Evolutionary conservation across 2,329 filamentous ascomycete genomes (phyloP).

Genomic region (Chaetomium sp.): DNA sequence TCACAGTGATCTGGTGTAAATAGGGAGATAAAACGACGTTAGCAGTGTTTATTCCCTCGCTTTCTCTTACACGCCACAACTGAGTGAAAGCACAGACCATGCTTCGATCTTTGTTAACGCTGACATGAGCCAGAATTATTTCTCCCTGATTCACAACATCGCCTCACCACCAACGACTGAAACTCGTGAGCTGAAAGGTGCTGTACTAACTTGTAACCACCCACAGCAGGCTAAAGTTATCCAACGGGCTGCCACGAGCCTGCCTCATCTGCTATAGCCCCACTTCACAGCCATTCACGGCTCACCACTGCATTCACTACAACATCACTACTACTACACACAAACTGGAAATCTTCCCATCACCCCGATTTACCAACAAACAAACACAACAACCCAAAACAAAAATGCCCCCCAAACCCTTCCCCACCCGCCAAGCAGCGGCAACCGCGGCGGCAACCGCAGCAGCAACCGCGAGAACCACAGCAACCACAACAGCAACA

Average conservation of each 20-base stretch:
- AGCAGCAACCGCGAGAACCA: too few species aligned
- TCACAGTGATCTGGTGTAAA: not conserved
- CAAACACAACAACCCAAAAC: not conserved
- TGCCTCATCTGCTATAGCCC: not conserved
- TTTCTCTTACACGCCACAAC: not conserved
- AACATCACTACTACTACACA: not conserved
- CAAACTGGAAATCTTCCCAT: not conserved
- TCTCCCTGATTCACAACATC: not conserved
- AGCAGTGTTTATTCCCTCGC: not conserved
- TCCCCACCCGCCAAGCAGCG: too few species aligned
- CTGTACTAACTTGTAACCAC: not conserved
- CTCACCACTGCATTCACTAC: not conserved
- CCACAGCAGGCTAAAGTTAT: not conserved
- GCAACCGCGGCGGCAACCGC: too few species aligned
- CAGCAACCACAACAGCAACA: constrained; percentile 7
- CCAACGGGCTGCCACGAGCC: not conserved
- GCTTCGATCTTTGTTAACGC: not conserved
- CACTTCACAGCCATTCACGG: not conserved
- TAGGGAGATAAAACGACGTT: not conserved
- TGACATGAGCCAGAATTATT: not conserved
- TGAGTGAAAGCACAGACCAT: constrained; percentile 1
- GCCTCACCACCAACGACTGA: not conserved
- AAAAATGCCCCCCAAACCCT: not conserved
- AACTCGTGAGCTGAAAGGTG: not conserved
- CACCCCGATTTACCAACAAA: not conserved